Conservation (phyloP, 495 filamentous ascomycete genomes). For the Aspergillus bridgeri region DNA sequence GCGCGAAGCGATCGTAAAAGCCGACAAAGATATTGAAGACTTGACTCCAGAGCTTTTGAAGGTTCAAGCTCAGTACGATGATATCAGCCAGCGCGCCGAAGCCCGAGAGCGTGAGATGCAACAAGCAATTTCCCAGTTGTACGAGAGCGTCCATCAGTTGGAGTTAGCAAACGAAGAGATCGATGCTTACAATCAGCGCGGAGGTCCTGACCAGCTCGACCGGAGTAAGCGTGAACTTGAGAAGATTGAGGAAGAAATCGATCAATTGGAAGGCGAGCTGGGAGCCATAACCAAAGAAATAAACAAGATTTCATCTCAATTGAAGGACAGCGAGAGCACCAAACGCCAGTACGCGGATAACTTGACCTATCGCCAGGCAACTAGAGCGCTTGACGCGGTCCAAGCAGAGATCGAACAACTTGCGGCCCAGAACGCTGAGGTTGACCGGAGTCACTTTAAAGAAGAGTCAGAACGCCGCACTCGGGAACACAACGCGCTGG, state of each 20-base stretch:
- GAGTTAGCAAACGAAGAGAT: conserved; percentile 73
- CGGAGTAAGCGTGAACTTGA: conserved; percentile 67
- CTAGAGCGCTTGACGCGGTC: conserved; percentile 62
- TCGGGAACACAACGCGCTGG: conserved; percentile 56
- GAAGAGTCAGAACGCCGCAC: conserved; percentile 63
- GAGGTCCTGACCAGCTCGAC: conserved; percentile 68
- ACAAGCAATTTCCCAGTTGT: conserved; percentile 64
- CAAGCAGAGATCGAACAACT: conserved; percentile 69
- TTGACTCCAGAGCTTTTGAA: conserved; percentile 71
- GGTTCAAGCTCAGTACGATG: conserved; percentile 69
- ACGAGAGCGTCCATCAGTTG: conserved; percentile 71
- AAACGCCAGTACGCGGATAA: conserved; percentile 85
- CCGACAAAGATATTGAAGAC: conserved; percentile 65
- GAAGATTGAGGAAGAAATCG: conserved; percentile 60
- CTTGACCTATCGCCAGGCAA: conserved; percentile 72
- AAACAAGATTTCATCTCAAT: conserved; percentile 74
- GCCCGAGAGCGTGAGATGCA: conserved; percentile 70
- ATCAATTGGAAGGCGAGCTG: conserved; percentile 63
- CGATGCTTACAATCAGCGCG: conserved; percentile 70
- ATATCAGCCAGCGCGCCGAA: conserved; percentile 67
- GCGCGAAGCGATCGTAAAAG: conserved; percentile 59
- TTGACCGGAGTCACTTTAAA: conserved; percentile 72
- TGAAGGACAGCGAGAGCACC: conserved; percentile 72
- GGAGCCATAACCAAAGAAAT: conserved; percentile 59
- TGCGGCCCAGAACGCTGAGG: conserved; percentile 73